Evolutionary conservation across 2,329 filamentous ascomycete genomes (phyloP), one percentile per base, ranked within the genome.

Genomic region (Phaeomoniella chlamydospora): DNA sequence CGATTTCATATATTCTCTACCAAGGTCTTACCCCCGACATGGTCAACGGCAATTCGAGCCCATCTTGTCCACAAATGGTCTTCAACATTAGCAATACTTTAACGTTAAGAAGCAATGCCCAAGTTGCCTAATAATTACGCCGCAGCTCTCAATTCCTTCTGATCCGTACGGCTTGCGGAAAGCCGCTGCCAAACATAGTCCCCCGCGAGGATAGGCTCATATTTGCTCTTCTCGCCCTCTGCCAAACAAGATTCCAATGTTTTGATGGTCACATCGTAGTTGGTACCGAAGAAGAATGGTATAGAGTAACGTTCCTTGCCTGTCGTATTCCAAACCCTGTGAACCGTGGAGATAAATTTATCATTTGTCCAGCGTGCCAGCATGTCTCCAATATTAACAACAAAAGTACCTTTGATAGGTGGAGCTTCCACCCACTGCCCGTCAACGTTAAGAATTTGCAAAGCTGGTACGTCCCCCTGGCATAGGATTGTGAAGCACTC

Each of bases 401-500:
- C 40, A 42, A 42, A 37, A 3, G 40, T 37, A n/a, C 35, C 38
- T 11, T 10, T 30, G 5, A 40, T 36, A 5, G 43, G 38, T n/a
- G 38, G 37, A 11, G 37, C 43, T 10, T 39, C 32, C 15, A 48
- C 40, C 43, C 43, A 48, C 26, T 45, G 36, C 11, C 43, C 43
- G 12, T 41, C 35, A 2, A 17, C 30, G 26, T 41, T 44, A 6
- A 45, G 36, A 3, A 44, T 36, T 30, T 45, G 38, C 9, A 45
- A 29, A 3, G 31, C 39, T 26, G 19, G 18, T 9, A 41, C 15
- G 10, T 18, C 29, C 5, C 18, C 36, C 15, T 43, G 43, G 12
- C 37, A 45, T 5, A 45, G 38, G 22, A 45, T 39, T 3, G 43
- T 45, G 33, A 45, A 45, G 15, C 36, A 42, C 29, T 45, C 37